Evolutionary conservation across 2,329 filamentous ascomycete species (phyloP), one percentile per base, ranked within the genome.

Genomic region (Trichoderma cornu-damae): DNA sequence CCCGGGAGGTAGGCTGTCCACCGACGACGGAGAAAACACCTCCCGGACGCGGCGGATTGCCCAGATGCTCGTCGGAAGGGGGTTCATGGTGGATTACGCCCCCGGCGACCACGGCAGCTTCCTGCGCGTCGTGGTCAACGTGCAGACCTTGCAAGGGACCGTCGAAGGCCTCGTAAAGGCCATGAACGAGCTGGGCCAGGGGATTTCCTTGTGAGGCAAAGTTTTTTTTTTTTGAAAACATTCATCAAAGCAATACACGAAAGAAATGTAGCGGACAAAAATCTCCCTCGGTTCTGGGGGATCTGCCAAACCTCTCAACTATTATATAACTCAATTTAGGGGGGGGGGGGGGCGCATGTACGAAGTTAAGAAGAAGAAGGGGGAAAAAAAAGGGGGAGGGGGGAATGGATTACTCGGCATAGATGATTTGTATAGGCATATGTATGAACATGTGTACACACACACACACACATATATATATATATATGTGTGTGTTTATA

Each of bases 11-110:
- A 65, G 71, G 58, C 61, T 88, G 42, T 64, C 71, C 0, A 70
- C 70, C 0, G 70, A 75, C 14, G 62, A 68, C 5, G 70, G 70
- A 35, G 71, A 69, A 52, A 84, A 83, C 65, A 81, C 80, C 30
- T 65, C 68, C 38, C 69, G 73, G 38, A 83, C 81, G 30, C 72
- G 75, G 62, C 68, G 63, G 7, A 80, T 83, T 66, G 80, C 77
- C 1, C 67, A 69, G 49, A 72, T 66, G 62, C 69, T 84, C 60
- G 74, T 83, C 11, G 60, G 64, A 2, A 69, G 80, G 46, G 81
- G 81, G 0, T 84, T 80, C 72, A 84, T 84, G 82, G 69, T 83
- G 0, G 82, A 84, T 63, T 84, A 83, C 62, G 79, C 82, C n/a
- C 81, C 81, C 0, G 81, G 81, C 1, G 73, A 77, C 6, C 72